Conservation (phyloP, 2,329 filamentous ascomycete genomes). For the Knufia fluminis region DNA sequence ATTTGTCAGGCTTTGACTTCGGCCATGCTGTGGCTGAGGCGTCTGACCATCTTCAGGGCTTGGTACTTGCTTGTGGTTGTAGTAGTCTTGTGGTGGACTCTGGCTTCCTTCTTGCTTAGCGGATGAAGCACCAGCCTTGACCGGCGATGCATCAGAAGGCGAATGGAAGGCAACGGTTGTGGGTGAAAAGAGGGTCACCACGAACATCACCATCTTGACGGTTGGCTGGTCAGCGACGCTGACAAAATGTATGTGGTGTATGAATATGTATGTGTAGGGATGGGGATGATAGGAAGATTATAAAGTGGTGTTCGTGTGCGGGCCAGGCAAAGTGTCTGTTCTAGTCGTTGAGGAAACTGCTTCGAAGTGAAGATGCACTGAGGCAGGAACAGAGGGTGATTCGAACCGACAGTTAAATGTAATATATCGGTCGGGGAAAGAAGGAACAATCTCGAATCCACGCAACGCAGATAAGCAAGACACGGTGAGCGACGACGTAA, state of each 20-base stretch:
- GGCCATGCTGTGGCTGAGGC: neutral
- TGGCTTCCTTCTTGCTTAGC: neutral
- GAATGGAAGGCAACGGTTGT: constrained; percentile 84
- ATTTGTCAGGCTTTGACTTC: neutral
- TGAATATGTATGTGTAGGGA: neutral
- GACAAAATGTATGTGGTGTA: neutral
- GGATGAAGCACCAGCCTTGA: constrained; percentile 11
- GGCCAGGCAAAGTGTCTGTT: neutral
- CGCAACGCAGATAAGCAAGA: too few relatives aligned
- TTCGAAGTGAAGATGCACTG: neutral
- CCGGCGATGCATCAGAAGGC: constrained; percentile 2
- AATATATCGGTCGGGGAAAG: too few relatives aligned
- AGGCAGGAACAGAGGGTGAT: neutral
- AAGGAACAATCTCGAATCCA: neutral
- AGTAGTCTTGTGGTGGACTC: neutral
- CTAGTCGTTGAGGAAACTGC: neutral
- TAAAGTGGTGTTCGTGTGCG: too few relatives aligned
- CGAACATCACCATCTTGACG: constrained; percentile 47
- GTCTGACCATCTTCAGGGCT: too few relatives aligned
- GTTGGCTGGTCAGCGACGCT: neutral
- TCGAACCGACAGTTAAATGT: too few relatives aligned
- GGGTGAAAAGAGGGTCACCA: constrained; percentile 66
- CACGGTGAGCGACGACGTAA: neutral
- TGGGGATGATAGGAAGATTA: too few relatives aligned
- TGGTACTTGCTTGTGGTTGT: neutral